Evolutionary conservation across 257 asterid genomes (phyloP).

Genomic region (Penstemon barbatus): DNA sequence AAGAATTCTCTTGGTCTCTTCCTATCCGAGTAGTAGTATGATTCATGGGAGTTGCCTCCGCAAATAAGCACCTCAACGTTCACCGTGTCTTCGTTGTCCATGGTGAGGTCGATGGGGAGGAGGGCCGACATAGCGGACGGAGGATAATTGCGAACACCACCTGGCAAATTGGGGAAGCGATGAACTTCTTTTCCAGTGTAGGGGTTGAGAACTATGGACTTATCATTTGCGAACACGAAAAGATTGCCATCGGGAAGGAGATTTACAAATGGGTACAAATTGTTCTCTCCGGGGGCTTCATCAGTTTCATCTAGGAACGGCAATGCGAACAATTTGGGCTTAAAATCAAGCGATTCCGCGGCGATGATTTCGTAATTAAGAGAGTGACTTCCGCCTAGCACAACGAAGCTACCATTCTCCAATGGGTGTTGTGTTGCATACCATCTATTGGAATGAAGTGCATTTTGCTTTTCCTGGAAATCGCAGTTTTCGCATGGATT

Average conservation of each 20-base stretch:
- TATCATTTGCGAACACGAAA: conserved; percentile 69
- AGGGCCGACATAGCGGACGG: conserved; percentile 77
- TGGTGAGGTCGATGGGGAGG: conserved; percentile 60
- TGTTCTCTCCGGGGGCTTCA: conserved; percentile 67
- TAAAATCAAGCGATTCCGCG: conserved; percentile 44
- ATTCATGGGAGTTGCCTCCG: conserved; percentile 68
- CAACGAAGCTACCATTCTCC: conserved; percentile 55
- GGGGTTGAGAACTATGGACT: conserved; percentile 66
- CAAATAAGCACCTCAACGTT: conserved; percentile 61
- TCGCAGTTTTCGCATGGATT: conserved; percentile 39
- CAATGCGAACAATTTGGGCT: conserved; percentile 38
- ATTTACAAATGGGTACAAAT: conserved; percentile 77
- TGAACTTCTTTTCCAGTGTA: conserved; percentile 51
- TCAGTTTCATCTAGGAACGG: conserved; percentile 57
- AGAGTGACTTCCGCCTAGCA: conserved; percentile 73
- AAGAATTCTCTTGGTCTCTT: conserved; percentile 47
- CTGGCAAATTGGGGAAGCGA: conserved; percentile 53
- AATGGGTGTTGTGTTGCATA: conserved; percentile 59
- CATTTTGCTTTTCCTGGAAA: conserved; percentile 49
- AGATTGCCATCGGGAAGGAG: conserved; percentile 86
- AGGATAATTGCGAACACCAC: conserved; percentile 82
- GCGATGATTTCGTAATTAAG: conserved; percentile 71
- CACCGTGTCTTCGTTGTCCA: neutral
- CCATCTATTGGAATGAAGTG: conserved; percentile 62
- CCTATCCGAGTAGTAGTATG: conserved; percentile 44